Evolutionary conservation across 805 yeast genomes (phyloP).

Genomic region (Lachancea kluyveri): DNA sequence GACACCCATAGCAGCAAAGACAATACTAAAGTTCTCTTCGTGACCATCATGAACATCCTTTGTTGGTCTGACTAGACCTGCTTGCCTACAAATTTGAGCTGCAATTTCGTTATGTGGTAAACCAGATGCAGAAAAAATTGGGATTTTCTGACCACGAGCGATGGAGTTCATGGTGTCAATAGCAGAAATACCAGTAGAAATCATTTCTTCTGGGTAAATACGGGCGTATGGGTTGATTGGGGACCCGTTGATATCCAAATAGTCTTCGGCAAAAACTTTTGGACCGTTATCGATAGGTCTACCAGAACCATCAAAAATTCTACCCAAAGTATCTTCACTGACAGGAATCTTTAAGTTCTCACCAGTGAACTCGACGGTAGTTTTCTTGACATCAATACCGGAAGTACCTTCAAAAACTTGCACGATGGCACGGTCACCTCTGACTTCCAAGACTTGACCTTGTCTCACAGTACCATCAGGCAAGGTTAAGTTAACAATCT

Average conservation of each 20-base stretch:
- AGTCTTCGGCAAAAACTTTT: constrained; percentile 96
- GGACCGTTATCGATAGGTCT: constrained; percentile 98
- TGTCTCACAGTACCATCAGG: constrained; percentile 95
- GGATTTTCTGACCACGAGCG: constrained; percentile 99
- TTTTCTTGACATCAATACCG: constrained; percentile 97
- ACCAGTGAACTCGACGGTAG: constrained; percentile 96
- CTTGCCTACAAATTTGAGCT: constrained; percentile 99
- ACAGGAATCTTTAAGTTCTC: constrained; percentile 89
- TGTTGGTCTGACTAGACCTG: constrained; percentile 98
- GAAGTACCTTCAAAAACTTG: constrained; percentile 99
- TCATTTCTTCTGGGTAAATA: constrained; percentile 99
- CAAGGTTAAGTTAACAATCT: constrained; percentile 91
- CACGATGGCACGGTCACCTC: constrained; percentile 94
- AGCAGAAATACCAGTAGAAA: constrained; percentile 97
- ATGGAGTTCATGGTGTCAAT: constrained; percentile 99
- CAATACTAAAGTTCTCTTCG: constrained; percentile 98
- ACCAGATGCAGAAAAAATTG: constrained; percentile 98
- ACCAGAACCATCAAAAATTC: constrained; percentile 98
- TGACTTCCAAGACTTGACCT: constrained; percentile 97
- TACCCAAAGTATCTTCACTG: constrained; percentile 94
- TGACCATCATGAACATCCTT: constrained; percentile 99
- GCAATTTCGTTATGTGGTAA: constrained; percentile 99
- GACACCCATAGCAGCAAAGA: constrained; percentile 99
- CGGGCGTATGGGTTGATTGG: constrained; percentile 98
- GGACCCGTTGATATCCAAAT: constrained; percentile 96